These are phyloP conservation scores for Aspergillus versicolor DNA, from an alignment of 2,329 filamentous ascomycete genomes.

Conservation along the genomic window DNA sequence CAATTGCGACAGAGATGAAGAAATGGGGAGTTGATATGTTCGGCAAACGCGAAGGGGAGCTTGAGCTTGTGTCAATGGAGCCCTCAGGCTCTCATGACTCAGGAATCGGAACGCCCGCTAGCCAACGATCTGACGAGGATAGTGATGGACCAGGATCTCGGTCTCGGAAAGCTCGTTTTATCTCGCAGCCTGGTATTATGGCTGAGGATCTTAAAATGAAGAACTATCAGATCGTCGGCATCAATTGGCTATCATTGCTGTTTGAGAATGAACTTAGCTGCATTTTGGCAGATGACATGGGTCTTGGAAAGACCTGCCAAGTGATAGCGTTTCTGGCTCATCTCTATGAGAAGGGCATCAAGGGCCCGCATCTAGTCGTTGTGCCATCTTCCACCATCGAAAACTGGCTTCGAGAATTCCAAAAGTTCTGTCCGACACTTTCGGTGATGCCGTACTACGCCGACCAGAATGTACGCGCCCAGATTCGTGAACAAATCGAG, in stretches of 20 bases:
- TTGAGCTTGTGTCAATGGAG: constrained; percentile 58
- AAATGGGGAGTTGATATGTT: constrained; percentile 68
- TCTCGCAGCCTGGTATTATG: constrained; percentile 76
- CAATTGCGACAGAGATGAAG: constrained; percentile 63
- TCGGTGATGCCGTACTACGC: constrained; percentile 73
- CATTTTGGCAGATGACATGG: constrained; percentile 97
- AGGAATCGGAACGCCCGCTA: constrained; percentile 64
- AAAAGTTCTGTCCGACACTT: constrained; percentile 77
- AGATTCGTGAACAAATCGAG: constrained; percentile 66
- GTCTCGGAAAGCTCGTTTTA: constrained; percentile 43
- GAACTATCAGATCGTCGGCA: constrained; percentile 87
- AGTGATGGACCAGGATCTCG: constrained; percentile 39
- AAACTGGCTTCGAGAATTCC: constrained; percentile 92
- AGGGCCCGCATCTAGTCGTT: constrained; percentile 77
- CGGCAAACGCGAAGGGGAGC: constrained; percentile 60
- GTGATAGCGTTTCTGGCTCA: constrained; percentile 90
- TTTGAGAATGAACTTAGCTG: constrained; percentile 78
- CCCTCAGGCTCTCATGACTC: constrained; percentile 57
- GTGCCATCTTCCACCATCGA: constrained; percentile 92
- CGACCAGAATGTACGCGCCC: constrained; percentile 63
- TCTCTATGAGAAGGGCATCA: constrained; percentile 66
- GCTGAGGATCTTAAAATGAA: constrained; percentile 75
- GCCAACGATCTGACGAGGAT: constrained; percentile 47
- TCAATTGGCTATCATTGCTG: constrained; percentile 90
- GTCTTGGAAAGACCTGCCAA: constrained; percentile 90